Evolutionary conservation across 805 yeast species (phyloP), one percentile per base, ranked within the genome.

Genomic region (Scheffersomyces lignosus): DNA sequence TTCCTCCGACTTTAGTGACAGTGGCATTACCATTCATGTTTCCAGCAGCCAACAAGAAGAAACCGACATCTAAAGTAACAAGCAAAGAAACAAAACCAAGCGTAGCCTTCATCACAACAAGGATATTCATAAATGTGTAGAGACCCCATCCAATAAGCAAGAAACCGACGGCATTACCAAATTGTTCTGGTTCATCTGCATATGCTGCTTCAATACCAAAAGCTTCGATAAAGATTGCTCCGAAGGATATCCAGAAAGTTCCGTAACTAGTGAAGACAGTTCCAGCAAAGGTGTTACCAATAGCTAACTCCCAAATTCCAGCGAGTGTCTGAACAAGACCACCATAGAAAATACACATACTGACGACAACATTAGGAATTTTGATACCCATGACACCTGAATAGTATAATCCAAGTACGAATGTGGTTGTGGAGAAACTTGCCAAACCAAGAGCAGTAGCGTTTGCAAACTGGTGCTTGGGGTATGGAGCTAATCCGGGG

Each of bases 141-240:
- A 82, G 74, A 4, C 76, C 68, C 86, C 86, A 81, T 6, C 83
- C 85, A 2, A 78, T 54, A 18, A 80, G 52, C 55, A 67, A 80
- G 47, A 81, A 75, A 2, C 85, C 87, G 18, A 75, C 47, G 1
- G 78, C 82, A 45, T 78, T 75, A 28, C 56, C 56, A 15, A 62
- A 33, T 44, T 58, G 62, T 49, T 74, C 79, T 13, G 59, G 53
- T 5, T 67, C 51, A 39, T 70, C 70, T 24, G 41, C 52, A 27
- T 80, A 77, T 4, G 75, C 75, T 2, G 74, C 56, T 1, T 54
- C 61, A 18, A 79, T 75, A 17, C 80, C 80, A 54, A 80, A 81
- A 52, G 75, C 73, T 32, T 80, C 81, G 32, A 76, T 70, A 40
- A 62, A 58, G 5, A 77, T 58, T 36, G 72, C 70, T 3, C 75